A percentile compares a stretch with the other conserved stretches of the same genome.
phyloP scores from a whole-genome alignment of 169 alveolate species.

The Cryptosporidium andersoni region DNA sequence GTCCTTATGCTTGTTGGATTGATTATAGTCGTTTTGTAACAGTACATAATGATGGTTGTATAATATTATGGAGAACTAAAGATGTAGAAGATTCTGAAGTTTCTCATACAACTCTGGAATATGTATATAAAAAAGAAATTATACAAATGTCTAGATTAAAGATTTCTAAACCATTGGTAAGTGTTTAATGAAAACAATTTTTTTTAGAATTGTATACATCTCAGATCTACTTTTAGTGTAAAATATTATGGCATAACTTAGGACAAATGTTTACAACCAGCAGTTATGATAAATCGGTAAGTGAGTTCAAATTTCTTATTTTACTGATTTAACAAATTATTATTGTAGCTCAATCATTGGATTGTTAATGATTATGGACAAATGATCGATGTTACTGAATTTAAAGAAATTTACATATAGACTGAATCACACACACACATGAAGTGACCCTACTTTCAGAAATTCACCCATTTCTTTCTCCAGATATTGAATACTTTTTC shows the following conservation, averaged over 20 bases:
- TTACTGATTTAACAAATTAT: not conserved
- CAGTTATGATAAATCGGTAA: conserved; percentile 15
- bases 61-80: conserved; percentile 23
- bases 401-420: not conserved
- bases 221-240: conserved; percentile 1
- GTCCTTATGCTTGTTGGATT: conserved; percentile 2
- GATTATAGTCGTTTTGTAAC: conserved; percentile 33
- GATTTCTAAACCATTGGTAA: conserved; percentile 3
- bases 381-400: not conserved
- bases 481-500: no score
- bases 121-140: not conserved
- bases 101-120: not conserved
- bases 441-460: no score
- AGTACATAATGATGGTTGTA: conserved; percentile 21
- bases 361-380: not conserved
- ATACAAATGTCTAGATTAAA: conserved; percentile 16
- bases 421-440: no score
- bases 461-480: no score
- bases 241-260: conserved; percentile 50
- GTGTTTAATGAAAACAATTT: not conserved
- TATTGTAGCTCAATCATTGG: not conserved
- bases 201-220: not conserved
- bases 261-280: conserved; percentile 27
- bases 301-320: not conserved
- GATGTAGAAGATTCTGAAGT: not conserved